Base-by-base conservation (phyloP, 192 early-diverging fungal species). In the Geranomyces michiganensis region DNA sequence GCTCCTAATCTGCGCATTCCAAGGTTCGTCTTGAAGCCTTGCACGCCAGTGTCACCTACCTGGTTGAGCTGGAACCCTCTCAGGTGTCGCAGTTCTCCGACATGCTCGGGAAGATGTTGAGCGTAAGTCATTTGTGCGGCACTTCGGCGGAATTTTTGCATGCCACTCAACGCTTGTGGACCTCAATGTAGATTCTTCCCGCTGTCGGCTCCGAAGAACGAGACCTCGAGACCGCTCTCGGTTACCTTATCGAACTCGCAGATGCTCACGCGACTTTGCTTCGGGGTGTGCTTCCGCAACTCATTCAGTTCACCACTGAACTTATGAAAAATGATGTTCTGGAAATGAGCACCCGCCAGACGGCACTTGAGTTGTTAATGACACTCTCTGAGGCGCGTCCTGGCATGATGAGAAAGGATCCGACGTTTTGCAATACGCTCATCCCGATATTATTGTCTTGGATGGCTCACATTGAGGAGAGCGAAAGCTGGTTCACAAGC, bases 401-500 rank as follows among this genome's bases (percentile, higher is more conserved):
- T 6, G 91, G 82, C 5, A 92, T 96, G 91, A 88, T 94, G 74
- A 89, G 96, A 68, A 99, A 99, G 87, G 78, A 91, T 53, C 78
- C 90, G 45, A 87, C 89, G 68, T 98, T 96, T 82, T 85, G 85
- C 66, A 65, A 80, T 31, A 85, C 85, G 31, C 59, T 98, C 36
- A 89, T 98, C 60, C 98, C 98, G 0, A 86, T 95, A 32, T 84
- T 93, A 53, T 78, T 98, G 84, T 85, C 92, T 77, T 98, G 97
- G 98, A 94, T 98, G 90, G 90, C 91, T 44, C 88, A 93, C 68
- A 79, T 99, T 53, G 96, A 97, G 61, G 94, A 97, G 74, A 87
- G 88, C 47, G 84, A 90, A 73, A 82, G 81, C 5, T 99, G 98
- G 98, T 91, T 97, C 79, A 91, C 89, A 13, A 88, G 89, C 0